Conservation (phyloP, 768 basidiomycete species). For the Lyophyllum shimeji region DNA sequence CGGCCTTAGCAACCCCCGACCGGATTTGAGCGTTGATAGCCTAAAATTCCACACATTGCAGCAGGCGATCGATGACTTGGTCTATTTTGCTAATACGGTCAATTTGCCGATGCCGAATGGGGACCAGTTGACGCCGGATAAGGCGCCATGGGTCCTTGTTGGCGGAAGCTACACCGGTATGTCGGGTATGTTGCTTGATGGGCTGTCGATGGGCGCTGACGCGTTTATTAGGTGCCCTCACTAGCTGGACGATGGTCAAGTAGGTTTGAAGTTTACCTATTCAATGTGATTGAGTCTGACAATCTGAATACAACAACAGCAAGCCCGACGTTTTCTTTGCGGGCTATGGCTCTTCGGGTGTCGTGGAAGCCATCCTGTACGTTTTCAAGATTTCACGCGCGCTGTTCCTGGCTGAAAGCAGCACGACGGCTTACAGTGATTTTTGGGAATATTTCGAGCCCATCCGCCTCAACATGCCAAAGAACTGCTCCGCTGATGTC, state of each 20-base stretch:
- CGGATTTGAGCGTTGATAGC: conserved; percentile 58
- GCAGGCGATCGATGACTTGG: conserved; percentile 74
- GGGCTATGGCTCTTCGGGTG: conserved; percentile 65
- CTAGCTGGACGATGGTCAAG: conserved; percentile 72
- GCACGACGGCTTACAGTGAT: conserved; percentile 26
- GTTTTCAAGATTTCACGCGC: conserved; percentile 11
- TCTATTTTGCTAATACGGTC: conserved; percentile 66
- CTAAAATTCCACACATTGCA: conserved; percentile 63
- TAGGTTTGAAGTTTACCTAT: conserved; percentile 29
- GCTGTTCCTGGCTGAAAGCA: not conserved
- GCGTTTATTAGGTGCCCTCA: conserved; percentile 26
- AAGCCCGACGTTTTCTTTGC: conserved; percentile 61
- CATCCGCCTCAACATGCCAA: conserved; percentile 63
- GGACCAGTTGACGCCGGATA: conserved; percentile 54
- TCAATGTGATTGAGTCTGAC: not conserved
- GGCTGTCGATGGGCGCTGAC: not conserved
- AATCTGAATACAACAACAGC: conserved; percentile 28
- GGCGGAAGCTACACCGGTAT: conserved; percentile 52
- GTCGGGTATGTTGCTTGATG: not conserved
- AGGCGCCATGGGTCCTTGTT: conserved; percentile 49
- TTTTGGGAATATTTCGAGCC: conserved; percentile 78
- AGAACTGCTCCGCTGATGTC: conserved; percentile 74
- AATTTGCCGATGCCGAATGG: conserved; percentile 68
- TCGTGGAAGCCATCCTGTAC: conserved; percentile 60
- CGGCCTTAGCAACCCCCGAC: conserved; percentile 70